Base-by-base conservation (phyloP, 2,329 filamentous ascomycete genomes). In the Cercospora zeae-maydis region DNA sequence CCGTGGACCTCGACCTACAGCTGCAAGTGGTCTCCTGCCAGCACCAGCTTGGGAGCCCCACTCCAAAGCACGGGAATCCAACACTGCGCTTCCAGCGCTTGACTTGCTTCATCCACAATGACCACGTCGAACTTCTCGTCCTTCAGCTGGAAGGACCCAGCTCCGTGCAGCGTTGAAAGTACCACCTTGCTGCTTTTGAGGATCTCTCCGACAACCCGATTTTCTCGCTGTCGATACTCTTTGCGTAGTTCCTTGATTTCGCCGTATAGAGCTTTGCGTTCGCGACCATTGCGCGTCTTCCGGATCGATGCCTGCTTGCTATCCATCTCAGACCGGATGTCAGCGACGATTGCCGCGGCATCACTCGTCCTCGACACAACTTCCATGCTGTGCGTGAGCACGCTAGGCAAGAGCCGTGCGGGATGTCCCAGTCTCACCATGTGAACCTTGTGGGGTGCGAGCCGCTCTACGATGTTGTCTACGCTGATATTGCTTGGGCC, bases 401-500 rank as follows among this genome's bases (percentile, higher is more conserved):
- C 92, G 0, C 91, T 92, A 0, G 93, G 93, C 0, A 99, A 82
- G 27, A 99, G 83, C 19, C 95, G 88, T 1, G 95, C 95, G 0
- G 95, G 95, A 76, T 99, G 95, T 1, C 95, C 95, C 0, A 99
- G 85, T 1, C 95, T 89, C 36, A 98, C 84, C 71, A 98, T 92
- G 0, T 92, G 89, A 1, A 97, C 83, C 72, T 92, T 92, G 75
- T 93, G 90, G 0, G 90, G 87, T 1, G 92, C 86, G 1, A 98
- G 84, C 7, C 95, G 87, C 77, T 99, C 95, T 8, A 97, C 93
- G 62, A 99, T 96, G 73, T 99, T 99, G 82, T 99, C 95, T 1
- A 99, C 95, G 0, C 92, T 95, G 70, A 99, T 93, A 75, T 99
- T 99, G 31, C 92, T 96, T 0, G 95, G 95, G 0, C 93, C 95